Percentiles rank a stretch among this genome's conserved stretches.
phyloP scores from a whole-genome alignment of 2,329 filamentous ascomycete species.

The Fusarium xylarioides region DNA sequence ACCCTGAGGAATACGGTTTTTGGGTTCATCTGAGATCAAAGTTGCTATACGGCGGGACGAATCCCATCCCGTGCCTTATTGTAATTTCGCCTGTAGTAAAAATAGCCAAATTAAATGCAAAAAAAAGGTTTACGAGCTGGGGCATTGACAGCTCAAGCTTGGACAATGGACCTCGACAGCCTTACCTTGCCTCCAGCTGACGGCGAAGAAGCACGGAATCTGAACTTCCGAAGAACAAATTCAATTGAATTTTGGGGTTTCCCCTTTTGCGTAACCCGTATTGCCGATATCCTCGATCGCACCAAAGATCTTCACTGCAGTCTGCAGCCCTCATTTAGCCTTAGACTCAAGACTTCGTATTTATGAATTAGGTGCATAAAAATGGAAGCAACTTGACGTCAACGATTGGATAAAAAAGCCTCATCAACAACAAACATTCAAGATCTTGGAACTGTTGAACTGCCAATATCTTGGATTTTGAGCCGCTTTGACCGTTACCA shows the following conservation, averaged over 20 bases:
- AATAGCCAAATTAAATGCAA: neutral
- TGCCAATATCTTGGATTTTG: neutral
- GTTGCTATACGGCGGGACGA: neutral
- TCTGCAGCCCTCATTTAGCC: neutral
- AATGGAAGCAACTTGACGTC: constrained; percentile 10
- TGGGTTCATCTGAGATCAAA: neutral
- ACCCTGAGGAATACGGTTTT: constrained; percentile 1
- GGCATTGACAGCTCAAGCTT: neutral
- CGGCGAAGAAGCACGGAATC: neutral
- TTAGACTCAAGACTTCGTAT: constrained; percentile 13
- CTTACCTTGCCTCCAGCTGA: neutral
- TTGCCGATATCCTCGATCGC: neutral
- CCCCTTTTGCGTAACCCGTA: neutral
- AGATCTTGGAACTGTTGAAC: neutral
- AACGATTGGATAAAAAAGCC: constrained; percentile 19
- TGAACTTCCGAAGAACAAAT: too few relatives aligned
- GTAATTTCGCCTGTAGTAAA: neutral
- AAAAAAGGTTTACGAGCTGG: neutral
- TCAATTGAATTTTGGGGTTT: neutral
- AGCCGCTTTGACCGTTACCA: neutral
- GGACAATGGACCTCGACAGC: neutral
- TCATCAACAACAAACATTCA: neutral
- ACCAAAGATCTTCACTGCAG: neutral
- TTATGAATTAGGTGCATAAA: constrained; percentile 11
- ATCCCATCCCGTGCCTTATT: neutral